Percentiles rank a stretch among this genome's conserved stretches.
phyloP scores from a whole-genome alignment of 2,329 filamentous ascomycete genomes.

The Pseudogymnoascus sp. region DNA sequence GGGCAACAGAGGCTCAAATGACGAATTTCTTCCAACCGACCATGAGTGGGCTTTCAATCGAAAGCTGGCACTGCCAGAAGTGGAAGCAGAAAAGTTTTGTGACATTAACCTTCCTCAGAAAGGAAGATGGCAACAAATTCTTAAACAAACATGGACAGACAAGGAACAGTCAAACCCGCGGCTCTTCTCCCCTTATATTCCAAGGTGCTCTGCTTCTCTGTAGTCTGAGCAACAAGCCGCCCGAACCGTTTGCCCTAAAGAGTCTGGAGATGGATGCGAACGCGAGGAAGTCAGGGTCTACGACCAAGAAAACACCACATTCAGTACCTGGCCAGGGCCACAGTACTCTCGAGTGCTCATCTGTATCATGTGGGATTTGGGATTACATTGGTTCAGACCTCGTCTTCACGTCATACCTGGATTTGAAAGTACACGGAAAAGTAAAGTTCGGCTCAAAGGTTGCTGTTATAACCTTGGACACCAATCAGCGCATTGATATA shows the following conservation, averaged over 20 bases:
- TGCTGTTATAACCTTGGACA: constrained; percentile 33
- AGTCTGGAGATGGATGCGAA: constrained; percentile 28
- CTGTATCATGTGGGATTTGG: constrained; percentile 37
- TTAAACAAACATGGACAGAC: constrained; percentile 27
- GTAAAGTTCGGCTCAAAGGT: constrained; percentile 30
- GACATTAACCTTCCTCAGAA: constrained; percentile 37
- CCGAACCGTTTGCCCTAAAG: constrained; percentile 30
- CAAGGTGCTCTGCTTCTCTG: constrained; percentile 18
- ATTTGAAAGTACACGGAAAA: constrained; percentile 32
- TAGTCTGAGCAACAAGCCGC: constrained; percentile 28
- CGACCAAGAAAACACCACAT: constrained; percentile 12
- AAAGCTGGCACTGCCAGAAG: constrained; percentile 37
- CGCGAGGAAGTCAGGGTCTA: constrained; percentile 15
- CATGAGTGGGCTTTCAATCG: constrained; percentile 32
- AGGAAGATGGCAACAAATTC: constrained; percentile 34
- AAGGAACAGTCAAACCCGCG: neutral
- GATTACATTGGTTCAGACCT: constrained; percentile 30
- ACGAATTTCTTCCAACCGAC: constrained; percentile 31
- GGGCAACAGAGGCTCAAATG: constrained; percentile 35
- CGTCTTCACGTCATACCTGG: constrained; percentile 34
- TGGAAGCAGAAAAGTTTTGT: constrained; percentile 32
- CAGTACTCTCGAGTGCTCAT: constrained; percentile 27
- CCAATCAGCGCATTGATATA: constrained; percentile 36
- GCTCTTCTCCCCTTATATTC: neutral
- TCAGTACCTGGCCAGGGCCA: constrained; percentile 11